Base-by-base conservation (phyloP, 2,329 filamentous ascomycete species). In the Rhynchosporium graminicola region DNA sequence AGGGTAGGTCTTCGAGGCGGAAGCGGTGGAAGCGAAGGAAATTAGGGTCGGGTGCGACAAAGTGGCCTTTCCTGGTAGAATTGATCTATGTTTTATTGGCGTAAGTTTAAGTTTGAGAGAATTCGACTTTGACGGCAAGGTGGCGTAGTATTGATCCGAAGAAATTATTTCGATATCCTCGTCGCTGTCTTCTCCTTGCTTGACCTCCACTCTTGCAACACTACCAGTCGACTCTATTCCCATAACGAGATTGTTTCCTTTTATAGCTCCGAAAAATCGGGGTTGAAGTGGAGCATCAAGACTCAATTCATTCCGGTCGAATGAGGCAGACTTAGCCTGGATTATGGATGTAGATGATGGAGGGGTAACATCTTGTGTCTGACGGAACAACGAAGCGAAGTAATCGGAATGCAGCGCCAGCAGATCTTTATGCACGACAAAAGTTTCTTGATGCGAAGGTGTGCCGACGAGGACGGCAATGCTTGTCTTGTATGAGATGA, bases 391-490 rank as follows among this genome's bases (percentile, higher is more conserved):
- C 20, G 42, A 26, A 13, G 43, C 54, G 7, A 57, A 57, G n/a
- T 45, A 57, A 3, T 36, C 54, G 2, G 56, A 58, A 43, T 58
- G 43, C 9, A 58, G 20, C 13, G 29, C 20, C 3, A 58, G 33
- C 3, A 48, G 43, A 26, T 57, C 54, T 40, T 58, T 58, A 15
- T 58, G 56, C 43, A 58, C 12, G 12, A 29, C 29, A n/a, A 57
- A 47, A 4, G 28, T 26, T 47, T 57, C 40, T 20, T 46, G 31
- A 28, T 7, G 43, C 1, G 38, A 38, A 10, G 28, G 4, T n/a
- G 48, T 29, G 48, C 48, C 48, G 31, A 52, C 31, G 5, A 38
- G 5, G 33, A 52, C 20, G 5, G 31, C 36, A 20, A 38, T 4
- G 5, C 3, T 38, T 36, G 29, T n/a, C 3, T 31, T 38, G 5